These are phyloP conservation scores for Cercis canadensis DNA, from an alignment of 306 rosid genomes.

Conservation along the genomic window DNA sequence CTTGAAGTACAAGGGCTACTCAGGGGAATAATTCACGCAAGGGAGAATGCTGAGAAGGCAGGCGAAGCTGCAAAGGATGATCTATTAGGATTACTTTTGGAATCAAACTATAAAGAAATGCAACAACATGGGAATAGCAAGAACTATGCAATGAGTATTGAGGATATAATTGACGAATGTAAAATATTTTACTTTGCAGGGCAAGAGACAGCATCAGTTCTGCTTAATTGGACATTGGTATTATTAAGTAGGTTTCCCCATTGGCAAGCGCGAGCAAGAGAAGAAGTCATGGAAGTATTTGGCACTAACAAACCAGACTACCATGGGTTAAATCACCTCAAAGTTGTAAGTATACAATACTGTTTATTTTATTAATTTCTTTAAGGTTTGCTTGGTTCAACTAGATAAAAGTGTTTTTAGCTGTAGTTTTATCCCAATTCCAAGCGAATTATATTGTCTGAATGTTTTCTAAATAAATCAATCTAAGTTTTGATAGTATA, in stretches of 20 bases:
- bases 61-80: constrained; percentile 36
- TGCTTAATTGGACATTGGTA: constrained; percentile 53
- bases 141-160: constrained; percentile 41
- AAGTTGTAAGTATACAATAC: constrained; percentile 41
- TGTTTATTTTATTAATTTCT: too few relatives aligned
- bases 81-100: constrained; percentile 41
- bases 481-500: too few relatives aligned
- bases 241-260: constrained; percentile 27
- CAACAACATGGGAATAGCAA: constrained; percentile 38
- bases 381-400: too few relatives aligned
- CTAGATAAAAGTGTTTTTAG: too few relatives aligned
- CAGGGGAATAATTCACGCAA: constrained; percentile 27
- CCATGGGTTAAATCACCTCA: constrained; percentile 41
- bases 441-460: too few relatives aligned
- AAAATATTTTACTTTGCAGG: constrained; percentile 52
- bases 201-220: constrained; percentile 48
- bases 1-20: constrained; percentile 24
- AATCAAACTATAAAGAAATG: constrained; percentile 40
- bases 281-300: constrained; percentile 45
- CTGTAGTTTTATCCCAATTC: too few relatives aligned
- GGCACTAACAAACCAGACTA: constrained; percentile 37
- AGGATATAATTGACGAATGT: constrained; percentile 50
- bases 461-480: too few relatives aligned
- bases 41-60: constrained; percentile 30
- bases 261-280: constrained; percentile 55